Base-by-base conservation (phyloP, 2,329 filamentous ascomycete species). In the Domatiomyces catenatus region DNA sequence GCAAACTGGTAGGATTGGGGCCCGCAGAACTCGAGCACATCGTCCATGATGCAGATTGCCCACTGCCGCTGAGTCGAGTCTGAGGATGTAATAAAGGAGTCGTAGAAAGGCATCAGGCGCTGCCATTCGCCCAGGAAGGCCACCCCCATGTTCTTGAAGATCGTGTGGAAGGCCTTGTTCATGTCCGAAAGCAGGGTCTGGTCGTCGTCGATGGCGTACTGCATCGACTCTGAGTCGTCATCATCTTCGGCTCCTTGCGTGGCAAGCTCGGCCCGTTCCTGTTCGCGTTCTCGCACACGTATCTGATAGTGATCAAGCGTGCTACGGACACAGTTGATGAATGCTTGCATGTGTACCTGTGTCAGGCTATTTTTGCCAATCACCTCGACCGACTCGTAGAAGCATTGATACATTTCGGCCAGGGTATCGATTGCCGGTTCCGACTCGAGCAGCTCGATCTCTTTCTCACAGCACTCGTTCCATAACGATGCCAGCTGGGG, bases 131-230 rank as follows among this genome's bases (percentile, higher is more conserved):
- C 83, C 49, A 98, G 75, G 74, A 98, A 98, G 8, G 76, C 72
- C 8, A 80, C 75, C 20, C 86, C 86, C 65, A 95, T 88, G 70
- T 94, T 89, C 74, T 96, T 96, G 76, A 98, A 98, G 58, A 98
- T 87, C 54, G 88, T 90, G 69, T 98, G 92, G 77, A 94, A 98
- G 0, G 92, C 90, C 74, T 98, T 98, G 79, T 98, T 98, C 92
- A 98, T 98, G 64, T 98, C 92, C 1, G 89, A 94, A 44, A 98
- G 76, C 17, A 98, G 75, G 19, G 88, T 94, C 69, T 96, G 90
- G 64, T 98, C 92, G 59, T 98, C 92, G 66, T 98, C 92, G 46
- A 98, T 89, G 10, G 90, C 92, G 60, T 93, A 84, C 28, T 93
- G 75, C 44, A 83, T 79, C 48, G 95, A 90, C 59, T 95, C 85